Evolutionary conservation across 148 eudicot species (phyloP), one percentile per base, ranked within the genome.

Genomic region (Fagopyrum tataricum): DNA sequence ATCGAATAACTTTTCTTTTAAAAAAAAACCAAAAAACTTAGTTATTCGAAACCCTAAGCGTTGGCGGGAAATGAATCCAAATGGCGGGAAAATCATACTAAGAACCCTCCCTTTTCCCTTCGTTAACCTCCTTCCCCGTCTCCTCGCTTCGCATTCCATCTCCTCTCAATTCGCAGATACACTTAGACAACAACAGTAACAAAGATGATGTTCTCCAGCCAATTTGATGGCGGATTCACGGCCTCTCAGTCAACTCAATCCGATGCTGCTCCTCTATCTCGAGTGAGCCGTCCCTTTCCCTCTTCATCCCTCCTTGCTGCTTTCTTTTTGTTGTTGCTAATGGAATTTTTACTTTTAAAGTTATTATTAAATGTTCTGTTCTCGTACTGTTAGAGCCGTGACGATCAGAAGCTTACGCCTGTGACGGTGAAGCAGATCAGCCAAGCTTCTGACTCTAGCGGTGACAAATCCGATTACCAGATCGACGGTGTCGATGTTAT

Each of bases 341-440:
- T 11, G 39, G 0, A 0, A 6, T 1, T 23, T 18, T 3, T 43
- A 8, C 20, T 15, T 14, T n/a, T 14, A 15, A 4, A 0, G 4
- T 20, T 18, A 14, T 9, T 3, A 18, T 26, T 42, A 24, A 62
- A 67, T 43, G 2, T 24, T 15, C 48, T 58, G 51, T 66, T 48
- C 37, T 14, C 53, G 5, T 69, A 40, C 2, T 26, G 10, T 71
- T 80, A 93, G 96, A 84, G 67, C 78, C 88, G 92, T 13, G 89
- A 87, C 37, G 74, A 85, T 17, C 87, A 83, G 44, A 85, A 88
- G 51, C 75, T 79, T 8, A 77, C 88, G 41, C 98, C 97, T 47
- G 72, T 94, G 2, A 88, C 98, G 0, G 89, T 91, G 79, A 91
- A 91, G 90, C 88, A 84, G 74, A 94, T 94, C 7, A 89, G 91